Percentiles rank a stretch among this genome's conserved stretches.
These are phyloP conservation scores for Diplodia mutila DNA, from an alignment of 2,329 filamentous ascomycete genomes.

Conservation along the genomic window DNA sequence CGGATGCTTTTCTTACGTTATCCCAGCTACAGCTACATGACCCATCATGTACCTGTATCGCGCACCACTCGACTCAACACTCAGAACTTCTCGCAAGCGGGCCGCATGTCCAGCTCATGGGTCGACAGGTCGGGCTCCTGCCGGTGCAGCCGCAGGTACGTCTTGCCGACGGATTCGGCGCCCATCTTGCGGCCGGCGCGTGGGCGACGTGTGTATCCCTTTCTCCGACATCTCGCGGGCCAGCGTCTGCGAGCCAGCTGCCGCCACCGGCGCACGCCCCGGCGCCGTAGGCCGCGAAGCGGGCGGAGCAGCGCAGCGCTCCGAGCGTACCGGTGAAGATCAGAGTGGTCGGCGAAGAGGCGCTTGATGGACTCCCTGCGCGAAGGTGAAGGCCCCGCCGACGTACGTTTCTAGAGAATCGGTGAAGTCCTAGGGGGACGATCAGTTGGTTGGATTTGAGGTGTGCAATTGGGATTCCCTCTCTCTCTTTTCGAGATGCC, in stretches of 20 bases:
- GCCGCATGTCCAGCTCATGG: conserved; percentile 57
- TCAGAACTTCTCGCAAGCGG: conserved; percentile 55
- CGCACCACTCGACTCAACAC: neutral
- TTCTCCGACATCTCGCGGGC: conserved; percentile 61
- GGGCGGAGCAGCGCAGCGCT: conserved; percentile 57
- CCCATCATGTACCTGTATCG: neutral
- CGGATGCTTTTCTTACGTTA: neutral
- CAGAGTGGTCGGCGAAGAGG: conserved; percentile 58
- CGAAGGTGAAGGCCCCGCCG: conserved; percentile 60
- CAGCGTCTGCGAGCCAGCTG: conserved; percentile 60
- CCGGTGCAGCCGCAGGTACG: conserved; percentile 57
- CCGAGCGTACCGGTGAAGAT: conserved; percentile 63
- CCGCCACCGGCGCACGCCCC: conserved; percentile 52
- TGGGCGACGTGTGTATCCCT: conserved; percentile 64
- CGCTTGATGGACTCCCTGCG: conserved; percentile 57
- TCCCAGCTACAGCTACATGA: neutral
- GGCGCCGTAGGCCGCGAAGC: conserved; percentile 58
- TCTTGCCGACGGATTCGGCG: conserved; percentile 61
- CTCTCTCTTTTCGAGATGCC: conserved; percentile 22
- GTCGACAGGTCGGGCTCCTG: conserved; percentile 57
- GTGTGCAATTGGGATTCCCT: conserved; percentile 42
- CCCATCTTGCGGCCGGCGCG: conserved; percentile 59
- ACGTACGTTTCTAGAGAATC: conserved; percentile 57
- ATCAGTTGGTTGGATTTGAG: neutral
- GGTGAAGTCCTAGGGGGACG: conserved; percentile 33